Evolutionary conservation across 2,329 filamentous ascomycete species (phyloP), one percentile per base, ranked within the genome.

Genomic region (Epicoccum nigrum): DNA sequence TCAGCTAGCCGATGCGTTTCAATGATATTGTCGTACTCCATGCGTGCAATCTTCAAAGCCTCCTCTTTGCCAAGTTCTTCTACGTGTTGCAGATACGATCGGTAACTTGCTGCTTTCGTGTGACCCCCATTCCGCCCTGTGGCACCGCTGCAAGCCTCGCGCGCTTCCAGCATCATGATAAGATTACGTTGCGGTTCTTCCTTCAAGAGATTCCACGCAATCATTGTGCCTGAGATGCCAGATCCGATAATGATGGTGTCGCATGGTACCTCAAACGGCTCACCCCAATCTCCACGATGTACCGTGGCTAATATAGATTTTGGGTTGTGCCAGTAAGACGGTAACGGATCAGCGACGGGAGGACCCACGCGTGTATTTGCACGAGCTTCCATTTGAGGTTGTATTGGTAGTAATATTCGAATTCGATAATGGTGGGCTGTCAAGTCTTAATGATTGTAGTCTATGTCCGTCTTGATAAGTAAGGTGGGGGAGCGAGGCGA

Each of bases 1-100:
- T 66, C 63, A 0, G 82, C 81, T 53, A 87, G 80, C 0, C 64
- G 68, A 60, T 86, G 84, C 8, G 84, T 78, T n/a, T 77, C 78
- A 20, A 74, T 69, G 47, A 87, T 82, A 45, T 75, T 76, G 2
- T 63, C 69, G 43, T 71, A 71, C 53, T 77, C 74, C 30, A 78
- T 43, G 12, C 71, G 58, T 2, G 71, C 74, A 25, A 77, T 75
- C 46, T 65, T 73, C 33, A 76, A 69, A 2, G 84, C 84, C 37
- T 78, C 77, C 1, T 73, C 72, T 13, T 73, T 70, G 8, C 82
- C 82, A n/a, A 79, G 67, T 5, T 71, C 63, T 11, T 70, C 53
- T 2, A 71, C 68, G 59, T 85, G 77, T 25, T 76, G 69, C 3
- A 75, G 54, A 54, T 85, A 86, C 15, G 77, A 77, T 19, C 80